Percentiles rank a stretch among this genome's conserved stretches.
phyloP scores from a whole-genome alignment of 2,329 filamentous ascomycete genomes.

The Epichloe hybrida region DNA sequence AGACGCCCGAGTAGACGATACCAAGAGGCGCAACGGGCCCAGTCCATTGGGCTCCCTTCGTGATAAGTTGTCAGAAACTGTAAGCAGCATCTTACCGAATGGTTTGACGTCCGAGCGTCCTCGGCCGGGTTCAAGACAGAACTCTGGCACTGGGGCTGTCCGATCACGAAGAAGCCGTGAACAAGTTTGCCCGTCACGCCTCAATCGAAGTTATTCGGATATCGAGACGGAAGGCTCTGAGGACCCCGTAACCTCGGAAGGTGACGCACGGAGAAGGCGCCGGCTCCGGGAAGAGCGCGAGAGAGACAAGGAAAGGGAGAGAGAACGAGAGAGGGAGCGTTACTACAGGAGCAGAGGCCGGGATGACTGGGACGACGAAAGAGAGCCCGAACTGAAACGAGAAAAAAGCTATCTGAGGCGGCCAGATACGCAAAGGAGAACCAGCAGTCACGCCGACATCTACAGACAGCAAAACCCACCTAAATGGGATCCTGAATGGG shows the following conservation, averaged over 20 bases:
- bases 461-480: constrained; percentile 27
- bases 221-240: constrained; percentile 23
- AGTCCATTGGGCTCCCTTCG: constrained; percentile 26
- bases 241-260: constrained; percentile 20
- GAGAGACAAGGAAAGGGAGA: constrained; percentile 20
- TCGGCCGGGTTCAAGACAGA: constrained; percentile 22
- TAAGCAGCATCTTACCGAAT: constrained; percentile 29
- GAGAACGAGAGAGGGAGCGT: constrained; percentile 23
- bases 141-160: constrained; percentile 17
- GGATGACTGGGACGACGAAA: constrained; percentile 21
- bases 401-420: constrained; percentile 23
- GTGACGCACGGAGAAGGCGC: constrained; percentile 15
- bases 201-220: constrained; percentile 30
- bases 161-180: constrained; percentile 27
- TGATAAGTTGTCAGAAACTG: constrained; percentile 31
- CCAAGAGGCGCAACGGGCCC: constrained; percentile 21
- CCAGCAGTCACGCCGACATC: constrained; percentile 37
- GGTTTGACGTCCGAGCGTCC: constrained; percentile 21
- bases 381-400: constrained; percentile 17
- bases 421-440: constrained; percentile 28
- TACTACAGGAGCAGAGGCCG: constrained; percentile 19
- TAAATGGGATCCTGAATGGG: constrained; percentile 22
- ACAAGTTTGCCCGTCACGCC: constrained; percentile 24
- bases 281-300: constrained; percentile 14
- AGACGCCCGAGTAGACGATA: constrained; percentile 23